Evolutionary conservation across 495 filamentous ascomycete genomes (phyloP).

Genomic region (Aspergillus heteromorphus): DNA sequence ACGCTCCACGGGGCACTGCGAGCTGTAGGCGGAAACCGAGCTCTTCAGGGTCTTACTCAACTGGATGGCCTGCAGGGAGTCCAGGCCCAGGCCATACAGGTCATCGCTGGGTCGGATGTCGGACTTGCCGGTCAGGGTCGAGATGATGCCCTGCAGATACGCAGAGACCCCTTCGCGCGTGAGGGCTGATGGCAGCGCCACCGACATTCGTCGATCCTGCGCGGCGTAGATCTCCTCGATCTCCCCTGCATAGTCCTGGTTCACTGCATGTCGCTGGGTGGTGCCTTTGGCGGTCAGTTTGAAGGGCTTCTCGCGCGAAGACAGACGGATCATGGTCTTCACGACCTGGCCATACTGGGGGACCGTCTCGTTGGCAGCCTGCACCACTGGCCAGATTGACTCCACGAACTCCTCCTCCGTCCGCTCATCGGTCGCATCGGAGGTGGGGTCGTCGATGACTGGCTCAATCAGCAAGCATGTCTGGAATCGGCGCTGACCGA

Average conservation of each 20-base stretch:
- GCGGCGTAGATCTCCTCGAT: background rate
- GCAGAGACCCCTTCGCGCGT: background rate
- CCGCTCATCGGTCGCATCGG: no score
- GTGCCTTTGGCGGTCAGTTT: background rate
- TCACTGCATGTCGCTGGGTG: background rate
- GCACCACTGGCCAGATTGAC: background rate
- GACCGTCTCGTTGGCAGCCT: background rate
- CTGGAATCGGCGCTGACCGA: constrained; percentile 47
- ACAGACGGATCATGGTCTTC: background rate
- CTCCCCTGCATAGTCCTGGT: background rate
- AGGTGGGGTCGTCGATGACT: background rate
- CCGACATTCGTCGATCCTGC: background rate
- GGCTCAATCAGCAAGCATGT: constrained; percentile 50
- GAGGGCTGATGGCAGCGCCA: background rate
- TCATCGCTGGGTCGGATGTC: constrained; percentile 12
- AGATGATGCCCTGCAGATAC: background rate
- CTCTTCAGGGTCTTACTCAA: constrained; percentile 17
- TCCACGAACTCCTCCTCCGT: no score
- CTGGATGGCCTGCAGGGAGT: constrained; percentile 31
- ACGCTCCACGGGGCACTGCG: constrained; percentile 6
- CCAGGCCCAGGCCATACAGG: constrained; percentile 23
- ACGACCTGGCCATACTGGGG: background rate
- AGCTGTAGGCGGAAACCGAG: constrained; percentile 8
- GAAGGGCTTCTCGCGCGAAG: background rate
- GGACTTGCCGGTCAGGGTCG: background rate